Evolutionary conservation across 2,329 filamentous ascomycete genomes (phyloP).

Genomic region (Pseudogymnoascus sp.): DNA sequence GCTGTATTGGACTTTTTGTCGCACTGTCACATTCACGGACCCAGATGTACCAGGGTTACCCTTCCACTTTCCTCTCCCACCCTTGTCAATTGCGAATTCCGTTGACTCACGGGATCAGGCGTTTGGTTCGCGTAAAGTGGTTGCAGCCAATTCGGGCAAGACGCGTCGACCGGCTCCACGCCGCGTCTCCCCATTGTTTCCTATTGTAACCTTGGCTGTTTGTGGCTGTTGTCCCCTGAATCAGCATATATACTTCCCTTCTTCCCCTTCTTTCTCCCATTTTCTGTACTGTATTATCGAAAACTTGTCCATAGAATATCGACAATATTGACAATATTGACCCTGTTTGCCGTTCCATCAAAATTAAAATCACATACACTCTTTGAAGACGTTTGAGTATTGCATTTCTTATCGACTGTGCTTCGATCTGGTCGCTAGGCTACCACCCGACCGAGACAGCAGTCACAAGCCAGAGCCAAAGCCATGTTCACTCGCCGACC

Average conservation of each 20-base stretch:
- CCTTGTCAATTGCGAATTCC: constrained; percentile 3
- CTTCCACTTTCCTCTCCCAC: neutral
- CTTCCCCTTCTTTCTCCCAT: neutral
- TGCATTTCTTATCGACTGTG: neutral
- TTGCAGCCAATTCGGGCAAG: constrained; percentile 3
- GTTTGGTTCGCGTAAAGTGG: constrained; percentile 13
- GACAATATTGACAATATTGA: constrained; percentile 8
- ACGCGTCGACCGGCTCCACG: constrained; percentile 8
- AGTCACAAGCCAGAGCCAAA: neutral
- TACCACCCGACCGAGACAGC: constrained; percentile 8
- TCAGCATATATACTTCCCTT: constrained; percentile 9
- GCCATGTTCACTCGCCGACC: constrained; percentile 18
- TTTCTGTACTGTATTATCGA: neutral
- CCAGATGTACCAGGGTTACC: neutral
- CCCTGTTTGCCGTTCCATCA: neutral
- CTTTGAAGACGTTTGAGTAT: constrained; percentile 2
- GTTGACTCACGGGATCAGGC: constrained; percentile 11
- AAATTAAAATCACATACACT: neutral
- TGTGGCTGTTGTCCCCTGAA: neutral
- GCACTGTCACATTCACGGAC: neutral
- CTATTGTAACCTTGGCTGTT: constrained; percentile 6
- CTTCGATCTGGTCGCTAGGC: constrained; percentile 1
- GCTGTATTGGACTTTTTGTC: neutral
- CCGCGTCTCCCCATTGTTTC: constrained; percentile 12
- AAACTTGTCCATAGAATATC: neutral